Evolutionary conservation across 345 rosid species (phyloP), one percentile per base, ranked within the genome.

Genomic region (Populus nigra): DNA sequence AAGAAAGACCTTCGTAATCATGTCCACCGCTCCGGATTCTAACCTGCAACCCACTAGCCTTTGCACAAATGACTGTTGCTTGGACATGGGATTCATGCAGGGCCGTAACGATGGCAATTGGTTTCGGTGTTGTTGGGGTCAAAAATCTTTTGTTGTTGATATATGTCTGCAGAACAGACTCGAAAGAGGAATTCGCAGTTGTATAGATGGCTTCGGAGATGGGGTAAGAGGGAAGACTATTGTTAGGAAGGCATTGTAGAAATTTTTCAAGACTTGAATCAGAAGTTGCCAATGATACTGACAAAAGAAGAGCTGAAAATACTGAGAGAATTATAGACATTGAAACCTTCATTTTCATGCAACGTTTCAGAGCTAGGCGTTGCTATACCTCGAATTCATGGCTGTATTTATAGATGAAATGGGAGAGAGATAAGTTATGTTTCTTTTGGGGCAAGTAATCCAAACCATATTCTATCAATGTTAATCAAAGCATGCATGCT

Each of bases 1-100:
- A 73, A 7, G 76, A 73, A 39, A 73, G 76, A 18, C 75, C 75
- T 41, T 72, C 75, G 18, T 7, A 72, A 53, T 72, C 75, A 72
- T 72, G 75, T 15, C 76, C 76, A 15, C 76, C 76, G 8, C 76
- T 73, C 31, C 68, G 43, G 18, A 73, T 38, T 17, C 68, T 59
- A 66, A 73, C 12, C 23, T 59, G 67, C 49, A 73, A n/a, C 55
- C 53, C 53, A 39, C 38, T 31, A 20, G 65, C 20, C 53, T 59
- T 57, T 8, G 67, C 65, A n/a, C 76, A 73, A 36, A 36, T 31
- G 5, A 73, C 20, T 22, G 76, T 59, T 15, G 76, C 68, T 73
- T 73, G 76, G 31, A 73, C 45, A 39, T 57, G 76, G 68, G 76
- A 59, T 57, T 53, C 50, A 61, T 73, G 66, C 5, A 20, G 22